Base-by-base conservation (phyloP, 208 protist species). In the Endotrypanum monterogeii region DNA sequence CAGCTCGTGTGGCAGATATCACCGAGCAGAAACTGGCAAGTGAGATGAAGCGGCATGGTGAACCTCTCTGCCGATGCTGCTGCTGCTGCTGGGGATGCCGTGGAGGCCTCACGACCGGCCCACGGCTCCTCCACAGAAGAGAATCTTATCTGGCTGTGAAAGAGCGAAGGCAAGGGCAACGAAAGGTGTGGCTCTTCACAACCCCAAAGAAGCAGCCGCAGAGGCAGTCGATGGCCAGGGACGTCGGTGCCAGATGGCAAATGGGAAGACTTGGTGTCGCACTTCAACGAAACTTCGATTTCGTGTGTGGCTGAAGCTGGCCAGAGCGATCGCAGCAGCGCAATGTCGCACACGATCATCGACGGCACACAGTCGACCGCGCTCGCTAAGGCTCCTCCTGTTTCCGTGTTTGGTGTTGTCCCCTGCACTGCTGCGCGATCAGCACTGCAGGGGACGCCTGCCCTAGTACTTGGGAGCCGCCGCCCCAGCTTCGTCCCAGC, bases 301-400 rank as follows among this genome's bases (percentile, higher is more conserved):
- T 48, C 60, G 20, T 50, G 25, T 6, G 28, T n/a, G 6, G n/a
- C 16, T 9, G 12, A 44, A 51, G 30, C 61, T 23, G 58, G 68
- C 74, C 74, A 79, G 32, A 74, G 35, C 11, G 52, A 16, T 8
- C 44, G 67, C 35, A 79, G 28, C 28, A 79, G 39, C 6, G 30
- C 30, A n/a, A 39, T 58, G 57, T 79, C 68, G 60, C 74, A 69
- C 28, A 74, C 60, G n/a, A 35, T 35, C 11, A 79, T 58, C 48
- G 46, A 41, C n/a, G 67, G 25, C 11, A 68, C 14, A 41, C n/a
- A 20, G 52, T 28, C n/a, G 46, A 8, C 52, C 7, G 25, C 48
- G 5, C 20, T 32, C 1, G 0, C 41, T 44, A 23, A 54, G 28
- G 39, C 12, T 32, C 18, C n/a, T 35, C 3, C 28, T 20, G 3